Percentiles rank a stretch among this genome's conserved stretches.
Conservation (phyloP, 1,284 basidiomycete species). For the Cutaneotrichosporon sp. region DNA sequence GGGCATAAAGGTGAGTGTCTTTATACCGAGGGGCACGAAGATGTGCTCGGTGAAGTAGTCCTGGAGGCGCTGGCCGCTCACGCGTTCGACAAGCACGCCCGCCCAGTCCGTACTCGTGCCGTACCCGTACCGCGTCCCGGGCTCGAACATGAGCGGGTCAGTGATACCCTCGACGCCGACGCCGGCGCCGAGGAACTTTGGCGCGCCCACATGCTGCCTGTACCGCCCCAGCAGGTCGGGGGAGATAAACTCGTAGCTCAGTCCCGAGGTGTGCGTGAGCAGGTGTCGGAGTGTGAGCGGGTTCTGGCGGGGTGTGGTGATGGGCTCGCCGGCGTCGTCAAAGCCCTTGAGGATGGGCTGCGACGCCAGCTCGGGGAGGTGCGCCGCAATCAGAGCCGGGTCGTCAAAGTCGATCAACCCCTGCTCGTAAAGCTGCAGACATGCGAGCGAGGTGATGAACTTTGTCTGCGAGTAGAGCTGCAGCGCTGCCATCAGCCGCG, state of each 20-base stretch:
- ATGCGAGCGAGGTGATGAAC: conserved; percentile 23
- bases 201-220: background rate
- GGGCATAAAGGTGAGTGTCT: conserved; percentile 32
- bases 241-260: conserved; percentile 10
- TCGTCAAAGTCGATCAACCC: conserved; percentile 23
- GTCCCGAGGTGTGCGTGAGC: conserved; percentile 31
- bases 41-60: conserved; percentile 38
- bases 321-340: conserved; percentile 26
- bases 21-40: conserved; percentile 33
- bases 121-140: conserved; percentile 33
- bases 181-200: conserved; percentile 11
- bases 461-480: conserved; percentile 40
- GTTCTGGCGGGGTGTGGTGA: conserved; percentile 21
- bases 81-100: conserved; percentile 33
- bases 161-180: conserved; percentile 13
- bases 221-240: conserved; percentile 2
- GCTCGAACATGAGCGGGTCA: conserved; percentile 31
- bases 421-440: conserved; percentile 15
- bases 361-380: conserved; percentile 31
- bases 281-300: conserved; percentile 38
- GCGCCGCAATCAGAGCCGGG: conserved; percentile 16
- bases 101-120: conserved; percentile 41
- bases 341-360: conserved; percentile 30
- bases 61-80: conserved; percentile 32
- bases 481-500: conserved; percentile 16